Base-by-base conservation (phyloP, 2,329 filamentous ascomycete genomes). In the Mycosphaerella arachidis region DNA sequence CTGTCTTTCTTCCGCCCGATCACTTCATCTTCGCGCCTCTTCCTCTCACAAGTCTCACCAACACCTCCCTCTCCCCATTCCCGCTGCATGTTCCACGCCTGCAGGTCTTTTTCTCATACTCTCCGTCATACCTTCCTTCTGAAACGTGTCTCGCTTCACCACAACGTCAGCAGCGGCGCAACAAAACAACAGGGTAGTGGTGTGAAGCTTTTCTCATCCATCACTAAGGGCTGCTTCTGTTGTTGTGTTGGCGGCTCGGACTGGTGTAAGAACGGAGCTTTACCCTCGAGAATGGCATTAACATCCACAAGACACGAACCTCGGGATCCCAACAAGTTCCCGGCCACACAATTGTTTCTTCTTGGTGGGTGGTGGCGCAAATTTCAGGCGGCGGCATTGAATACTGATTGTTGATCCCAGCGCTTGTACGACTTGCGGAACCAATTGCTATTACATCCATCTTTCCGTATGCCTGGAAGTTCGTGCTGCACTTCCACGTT, bases 361-460 rank as follows among this genome's bases (percentile, higher is more conserved):
- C 83, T 97, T 66, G 90, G 91, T 95, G 79, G 71, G 86, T 78
- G 1, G 33, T 13, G 4, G 4, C 18, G 54, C 27, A 9, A 16
- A 29, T 4, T 33, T n/a, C 51, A 10, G 13, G 55, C 9, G 12
- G 18, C 24, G n/a, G 18, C 18, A 31, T 45, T 20, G 50, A 13
- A 55, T 55, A 24, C 48, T 58, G 33, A 61, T 20, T 27, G n/a
- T 18, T 51, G 48, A 31, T 12, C 27, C 30, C 69, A 96, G 92
- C 91, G 74, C 91, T 96, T 80, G 92, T 95, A 72, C 91, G 92
- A 64, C 85, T 97, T 67, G 90, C 92, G 56, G 92, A 97, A 76
- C 92, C 92, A 24, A 93, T 97, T 68, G 92, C 92, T 54, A 84
- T 97, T 65, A 96, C 92, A 1, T 94, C 90, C 71, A 94, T 96